Evolutionary conservation across 495 filamentous ascomycete genomes (phyloP), one percentile per base, ranked within the genome.

Genomic region (Umbilicaria muhlenbergii): DNA sequence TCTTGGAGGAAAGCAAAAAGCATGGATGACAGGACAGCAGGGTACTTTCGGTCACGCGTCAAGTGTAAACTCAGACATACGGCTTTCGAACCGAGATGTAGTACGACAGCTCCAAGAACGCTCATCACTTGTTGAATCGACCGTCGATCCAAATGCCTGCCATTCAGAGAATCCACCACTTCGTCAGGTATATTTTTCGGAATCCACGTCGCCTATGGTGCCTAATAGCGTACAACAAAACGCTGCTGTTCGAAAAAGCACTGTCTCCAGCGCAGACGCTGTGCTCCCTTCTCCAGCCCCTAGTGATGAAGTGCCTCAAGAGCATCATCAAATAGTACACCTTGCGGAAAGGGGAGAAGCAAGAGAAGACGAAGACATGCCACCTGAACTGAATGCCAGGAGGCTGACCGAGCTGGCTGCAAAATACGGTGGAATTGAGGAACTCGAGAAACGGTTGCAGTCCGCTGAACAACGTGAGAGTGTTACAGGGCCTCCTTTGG

Each of bases 1-100:
- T 60, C 63, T 84, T 42, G 77, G 80, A 34, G 69, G 74, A 36
- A 64, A 65, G 45, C 75, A 75, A 55, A 79, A 69, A 51, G 64
- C 74, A 54, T 88, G 84, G 84, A 80, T 86, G 70, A 56, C 49
- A 14, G 50, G 56, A 32, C 36, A 47, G 11, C 24, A 28, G 24
- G 24, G 24, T 28, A 28, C 24, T 28, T 28, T 28, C 5, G 8
- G 5, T 28, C 24, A 28, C 24, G 8, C 24, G 24, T 6, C 24
- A 28, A 28, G 8, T 10, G 24, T 28, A 28, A 28, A 28, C 6
- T 28, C 24, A 28, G 24, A 28, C 24, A 28, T 8, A 10, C 24
- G 8, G 4, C 6, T 28, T 28, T 28, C 24, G 24, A 28, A 28
- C 24, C 24, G 24, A 28, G 24, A 28, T 2, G 19, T 21, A 28